These are phyloP conservation scores for Kwoniella mangroviensis DNA, from an alignment of 768 basidiomycete genomes.

Conservation along the genomic window DNA sequence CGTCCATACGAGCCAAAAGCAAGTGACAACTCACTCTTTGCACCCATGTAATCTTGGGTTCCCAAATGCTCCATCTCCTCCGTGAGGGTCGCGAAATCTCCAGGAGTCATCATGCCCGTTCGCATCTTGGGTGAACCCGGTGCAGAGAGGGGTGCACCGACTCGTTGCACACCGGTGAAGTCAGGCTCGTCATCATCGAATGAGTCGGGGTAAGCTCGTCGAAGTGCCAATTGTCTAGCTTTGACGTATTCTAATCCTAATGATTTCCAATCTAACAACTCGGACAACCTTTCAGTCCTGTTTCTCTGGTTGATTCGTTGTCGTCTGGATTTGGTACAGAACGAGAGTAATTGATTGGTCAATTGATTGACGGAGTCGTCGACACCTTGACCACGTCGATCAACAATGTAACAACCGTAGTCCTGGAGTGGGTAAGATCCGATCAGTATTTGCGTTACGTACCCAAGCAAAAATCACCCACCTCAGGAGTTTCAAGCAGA, in stretches of 20 bases:
- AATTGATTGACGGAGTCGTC: constrained; percentile 91
- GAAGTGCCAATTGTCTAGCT: constrained; percentile 84
- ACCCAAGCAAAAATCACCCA: constrained; percentile 8
- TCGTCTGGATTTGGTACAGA: constrained; percentile 68
- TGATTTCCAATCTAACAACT: constrained; percentile 92
- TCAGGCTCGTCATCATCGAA: constrained; percentile 69
- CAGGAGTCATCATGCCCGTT: constrained; percentile 80
- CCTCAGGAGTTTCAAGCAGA: constrained; percentile 85
- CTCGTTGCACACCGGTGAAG: constrained; percentile 69
- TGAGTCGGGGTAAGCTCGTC: constrained; percentile 92
- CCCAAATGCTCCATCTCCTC: constrained; percentile 82
- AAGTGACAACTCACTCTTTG: constrained; percentile 75
- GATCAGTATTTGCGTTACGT: not conserved
- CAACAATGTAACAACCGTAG: constrained; percentile 96
- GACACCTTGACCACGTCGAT: constrained; percentile 82
- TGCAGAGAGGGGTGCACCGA: constrained; percentile 69
- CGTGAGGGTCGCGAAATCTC: constrained; percentile 53
- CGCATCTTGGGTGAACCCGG: constrained; percentile 86
- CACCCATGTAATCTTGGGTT: constrained; percentile 63
- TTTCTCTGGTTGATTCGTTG: constrained; percentile 99
- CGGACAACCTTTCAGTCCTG: constrained; percentile 90
- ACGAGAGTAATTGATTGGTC: constrained; percentile 56
- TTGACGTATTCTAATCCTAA: constrained; percentile 96
- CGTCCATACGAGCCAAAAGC: constrained; percentile 29
- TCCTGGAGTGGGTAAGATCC: constrained; percentile 60